phyloP scores from a whole-genome alignment of 2,329 filamentous ascomycete genomes.

The Aspergillus pseudoglaucus region DNA sequence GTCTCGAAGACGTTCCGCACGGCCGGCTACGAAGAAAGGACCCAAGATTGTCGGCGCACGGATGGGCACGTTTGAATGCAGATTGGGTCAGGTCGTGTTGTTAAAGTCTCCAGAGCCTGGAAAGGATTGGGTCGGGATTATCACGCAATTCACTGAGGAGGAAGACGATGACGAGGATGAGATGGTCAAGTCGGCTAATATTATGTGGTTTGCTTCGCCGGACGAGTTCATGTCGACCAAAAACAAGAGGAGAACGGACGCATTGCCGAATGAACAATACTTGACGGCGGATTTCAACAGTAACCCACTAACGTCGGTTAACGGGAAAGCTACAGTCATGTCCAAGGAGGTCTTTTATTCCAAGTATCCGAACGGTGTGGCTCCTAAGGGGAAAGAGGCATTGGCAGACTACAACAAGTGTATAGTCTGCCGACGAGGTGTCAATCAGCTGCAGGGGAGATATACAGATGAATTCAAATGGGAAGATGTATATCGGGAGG shows the following conservation, averaged over 20 bases:
- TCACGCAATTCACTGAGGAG: constrained; percentile 72
- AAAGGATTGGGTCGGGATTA: constrained; percentile 87
- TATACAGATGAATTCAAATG: constrained; percentile 91
- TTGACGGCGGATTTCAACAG: constrained; percentile 80
- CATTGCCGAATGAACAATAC: constrained; percentile 81
- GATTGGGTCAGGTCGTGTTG: constrained; percentile 74
- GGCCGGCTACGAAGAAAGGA: constrained; percentile 19
- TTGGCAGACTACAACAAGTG: constrained; percentile 74
- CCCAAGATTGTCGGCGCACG: constrained; percentile 68
- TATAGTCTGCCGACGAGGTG: constrained; percentile 83
- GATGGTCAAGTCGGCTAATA: constrained; percentile 65
- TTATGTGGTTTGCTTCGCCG: constrained; percentile 88
- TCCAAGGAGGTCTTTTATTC: constrained; percentile 63
- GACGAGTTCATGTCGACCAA: constrained; percentile 83
- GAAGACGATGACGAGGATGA: constrained; percentile 55
- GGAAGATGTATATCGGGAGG: constrained; percentile 74
- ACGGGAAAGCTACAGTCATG: constrained; percentile 76
- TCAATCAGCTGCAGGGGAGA: constrained; percentile 78
- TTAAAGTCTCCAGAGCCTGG: constrained; percentile 81
- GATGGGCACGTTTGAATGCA: constrained; percentile 75
- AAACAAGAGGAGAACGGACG: constrained; percentile 74
- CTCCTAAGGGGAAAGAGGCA: constrained; percentile 55
- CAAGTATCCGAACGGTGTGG: constrained; percentile 66
- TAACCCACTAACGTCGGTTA: constrained; percentile 82
- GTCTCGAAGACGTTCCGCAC: constrained; percentile 23